These are phyloP conservation scores for Cornus kousa DNA, from an alignment of 148 eudicot genomes.

Conservation along the genomic window DNA sequence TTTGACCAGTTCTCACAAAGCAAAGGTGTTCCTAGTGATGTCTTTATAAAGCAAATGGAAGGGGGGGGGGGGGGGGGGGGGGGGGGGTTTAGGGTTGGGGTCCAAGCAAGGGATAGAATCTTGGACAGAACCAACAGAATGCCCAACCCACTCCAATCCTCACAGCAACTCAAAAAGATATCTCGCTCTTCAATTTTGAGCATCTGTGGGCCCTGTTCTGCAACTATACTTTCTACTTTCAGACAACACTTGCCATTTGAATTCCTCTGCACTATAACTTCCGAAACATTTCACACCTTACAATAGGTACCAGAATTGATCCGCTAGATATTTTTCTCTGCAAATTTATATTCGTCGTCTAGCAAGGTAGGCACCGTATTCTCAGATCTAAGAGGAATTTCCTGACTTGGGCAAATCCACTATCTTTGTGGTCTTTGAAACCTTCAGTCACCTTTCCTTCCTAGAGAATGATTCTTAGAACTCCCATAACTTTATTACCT, in stretches of 20 bases:
- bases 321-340: slow-evolving; percentile 39
- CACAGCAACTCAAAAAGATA: slow-evolving; percentile 43
- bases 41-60: slow-evolving; percentile 50
- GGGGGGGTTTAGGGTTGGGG: slow-evolving; percentile 7
- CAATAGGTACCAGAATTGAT: slow-evolving; percentile 62
- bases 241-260: slow-evolving; percentile 18
- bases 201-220: slow-evolving; percentile 20
- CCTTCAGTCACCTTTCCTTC: slow-evolving; percentile 31
- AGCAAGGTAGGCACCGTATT: slow-evolving; percentile 31
- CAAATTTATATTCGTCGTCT: slow-evolving; percentile 36
- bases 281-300: slow-evolving; percentile 48
- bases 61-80: slow-evolving; percentile 14
- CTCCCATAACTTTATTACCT: slow-evolving; percentile 10
- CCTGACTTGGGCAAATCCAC: slow-evolving; percentile 66
- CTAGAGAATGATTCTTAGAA: slow-evolving; percentile 11
- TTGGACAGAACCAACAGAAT: slow-evolving; percentile 43
- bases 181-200: slow-evolving; percentile 35
- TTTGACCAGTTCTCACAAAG: slow-evolving; percentile 28
- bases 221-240: slow-evolving; percentile 25
- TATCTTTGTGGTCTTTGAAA: slow-evolving; percentile 37
- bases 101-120: slow-evolving; percentile 68
- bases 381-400: slow-evolving; percentile 8
- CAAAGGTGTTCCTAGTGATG: slow-evolving; percentile 33
- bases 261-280: slow-evolving; percentile 43
- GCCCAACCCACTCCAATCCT: slow-evolving; percentile 47